Evolutionary conservation across 139 green algal species (phyloP).

Genomic region (Picochlorum sp.): DNA sequence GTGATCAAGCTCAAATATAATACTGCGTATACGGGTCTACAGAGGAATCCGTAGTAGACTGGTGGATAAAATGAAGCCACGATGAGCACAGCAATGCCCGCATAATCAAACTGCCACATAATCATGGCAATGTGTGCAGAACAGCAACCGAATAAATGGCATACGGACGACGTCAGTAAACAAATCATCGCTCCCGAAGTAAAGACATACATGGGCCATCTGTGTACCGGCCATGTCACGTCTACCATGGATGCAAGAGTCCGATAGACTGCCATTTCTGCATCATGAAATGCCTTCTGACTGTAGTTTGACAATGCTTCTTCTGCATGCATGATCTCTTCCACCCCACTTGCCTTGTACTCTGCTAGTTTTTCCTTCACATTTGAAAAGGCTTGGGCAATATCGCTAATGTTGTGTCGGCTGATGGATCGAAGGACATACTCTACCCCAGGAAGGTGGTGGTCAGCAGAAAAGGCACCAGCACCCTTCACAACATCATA

Average conservation of each 20-base stretch:
- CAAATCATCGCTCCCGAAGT: conserved; percentile 83
- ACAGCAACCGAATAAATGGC: conserved; percentile 88
- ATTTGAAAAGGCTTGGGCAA: conserved; percentile 3
- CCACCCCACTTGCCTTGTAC: neutral
- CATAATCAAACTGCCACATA: conserved; percentile 90
- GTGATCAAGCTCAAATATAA: conserved; percentile 74
- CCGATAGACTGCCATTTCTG: conserved; percentile 1
- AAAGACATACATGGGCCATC: conserved; percentile 68
- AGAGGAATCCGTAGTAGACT: conserved; percentile 93
- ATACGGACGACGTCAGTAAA: conserved; percentile 67
- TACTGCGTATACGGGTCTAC: conserved; percentile 45
- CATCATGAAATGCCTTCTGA: neutral
- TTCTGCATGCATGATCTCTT: neutral
- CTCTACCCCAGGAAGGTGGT: conserved; percentile 15
- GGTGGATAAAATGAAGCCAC: conserved; percentile 89
- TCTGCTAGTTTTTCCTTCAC: neutral
- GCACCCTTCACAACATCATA: conserved; percentile 26
- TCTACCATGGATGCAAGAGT: conserved; percentile 6
- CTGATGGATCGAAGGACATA: conserved; percentile 10
- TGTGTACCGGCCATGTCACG: neutral
- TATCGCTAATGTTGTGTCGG: conserved; percentile 16
- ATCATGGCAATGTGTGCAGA: conserved; percentile 45
- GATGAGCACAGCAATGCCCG: conserved; percentile 87
- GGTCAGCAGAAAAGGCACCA: neutral
- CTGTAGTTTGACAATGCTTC: neutral